Conservation (phyloP, 2,329 filamentous ascomycete species). For the Diaporthe aspalathi region DNA sequence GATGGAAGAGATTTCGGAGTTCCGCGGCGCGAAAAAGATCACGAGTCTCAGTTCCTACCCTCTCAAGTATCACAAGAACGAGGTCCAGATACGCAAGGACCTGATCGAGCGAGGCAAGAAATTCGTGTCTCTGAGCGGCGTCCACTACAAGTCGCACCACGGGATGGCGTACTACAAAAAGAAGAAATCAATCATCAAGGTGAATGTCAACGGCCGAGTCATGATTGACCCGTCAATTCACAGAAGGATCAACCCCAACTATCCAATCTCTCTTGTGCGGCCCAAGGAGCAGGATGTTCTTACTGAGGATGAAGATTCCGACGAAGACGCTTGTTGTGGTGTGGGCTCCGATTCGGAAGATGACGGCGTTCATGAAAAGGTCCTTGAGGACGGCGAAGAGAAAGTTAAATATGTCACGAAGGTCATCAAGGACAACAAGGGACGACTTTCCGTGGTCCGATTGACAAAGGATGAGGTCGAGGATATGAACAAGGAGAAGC, state of each 20-base stretch:
- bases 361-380: constrained; percentile 54
- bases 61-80: constrained; percentile 81
- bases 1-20: constrained; percentile 75
- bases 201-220: constrained; percentile 86
- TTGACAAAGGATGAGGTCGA: constrained; percentile 51
- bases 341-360: constrained; percentile 54
- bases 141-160: constrained; percentile 85
- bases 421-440: constrained; percentile 59
- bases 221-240: constrained; percentile 90
- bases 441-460: constrained; percentile 49
- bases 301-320: constrained; percentile 60
- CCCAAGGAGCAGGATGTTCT: constrained; percentile 75
- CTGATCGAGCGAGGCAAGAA: constrained; percentile 86
- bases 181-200: constrained; percentile 76
- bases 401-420: constrained; percentile 63
- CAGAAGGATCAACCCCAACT: constrained; percentile 87
- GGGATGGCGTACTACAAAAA: constrained; percentile 89
- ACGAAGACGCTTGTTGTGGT: constrained; percentile 51
- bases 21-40: constrained; percentile 86
- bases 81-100: constrained; percentile 70
- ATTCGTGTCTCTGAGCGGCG: constrained; percentile 83
- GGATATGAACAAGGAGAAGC: constrained; percentile 58
- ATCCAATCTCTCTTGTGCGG: constrained; percentile 79
- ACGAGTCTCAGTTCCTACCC: constrained; percentile 82
- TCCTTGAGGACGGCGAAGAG: constrained; percentile 52